Evolutionary conservation across 129 eudicot genomes (phyloP).

Genomic region (Daucus carota): DH1_v3.0 NC_030383.2:13658001-13658500

Average conservation of each 20-base stretch:
- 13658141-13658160: slow-evolving; percentile 42
- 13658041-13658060: slow-evolving; percentile 52
- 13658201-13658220: too few species aligned
- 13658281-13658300: not conserved
- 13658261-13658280: not conserved
- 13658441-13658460: slow-evolving; percentile 85
- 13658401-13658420: slow-evolving; percentile 45
- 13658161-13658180: not conserved
- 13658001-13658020: not conserved
- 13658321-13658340: not conserved
- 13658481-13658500: slow-evolving; percentile 37
- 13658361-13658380: not conserved
- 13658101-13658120: slow-evolving; percentile 52
- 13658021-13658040: not conserved
- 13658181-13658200: not conserved
- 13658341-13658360: not conserved
- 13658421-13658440: slow-evolving; percentile 53
- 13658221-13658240: not conserved
- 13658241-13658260: not conserved
- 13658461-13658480: slow-evolving; percentile 45
- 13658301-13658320: not conserved
- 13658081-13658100: slow-evolving; percentile 73
- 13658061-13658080: slow-evolving; percentile 72
- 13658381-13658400: not conserved
- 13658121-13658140: slow-evolving; percentile 62